phyloP scores from a whole-genome alignment of 192 early-diverging fungal genomes.

The Umbelopsis vinacea region DNA sequence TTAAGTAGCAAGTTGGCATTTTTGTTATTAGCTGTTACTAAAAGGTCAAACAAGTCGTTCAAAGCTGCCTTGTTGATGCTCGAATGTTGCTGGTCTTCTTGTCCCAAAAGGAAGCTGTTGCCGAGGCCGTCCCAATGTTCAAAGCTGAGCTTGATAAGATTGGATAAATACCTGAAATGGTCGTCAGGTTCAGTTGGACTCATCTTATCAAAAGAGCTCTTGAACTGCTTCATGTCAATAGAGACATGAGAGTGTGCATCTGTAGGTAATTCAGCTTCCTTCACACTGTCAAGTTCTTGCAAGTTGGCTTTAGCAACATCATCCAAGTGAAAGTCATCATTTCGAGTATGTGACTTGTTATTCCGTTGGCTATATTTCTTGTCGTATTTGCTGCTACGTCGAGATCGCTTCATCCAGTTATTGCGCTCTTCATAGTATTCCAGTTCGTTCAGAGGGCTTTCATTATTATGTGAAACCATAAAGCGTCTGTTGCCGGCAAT shows the following conservation, averaged over 20 bases:
- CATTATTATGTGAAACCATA: background rate
- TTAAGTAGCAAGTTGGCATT: background rate
- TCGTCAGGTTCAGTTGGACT: background rate
- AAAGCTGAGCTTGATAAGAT: conserved; percentile 1
- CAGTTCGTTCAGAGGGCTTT: background rate
- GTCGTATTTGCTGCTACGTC: conserved; percentile 6
- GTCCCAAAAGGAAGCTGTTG: conserved; percentile 25
- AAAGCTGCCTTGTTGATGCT: background rate
- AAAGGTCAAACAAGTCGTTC: background rate
- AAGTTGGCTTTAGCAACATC: background rate
- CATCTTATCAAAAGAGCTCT: background rate
- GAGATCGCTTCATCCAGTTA: conserved; percentile 4
- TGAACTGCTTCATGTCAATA: background rate
- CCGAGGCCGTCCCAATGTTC: conserved; percentile 27
- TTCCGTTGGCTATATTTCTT: background rate
- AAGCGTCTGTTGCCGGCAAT: background rate
- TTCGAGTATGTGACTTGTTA: background rate
- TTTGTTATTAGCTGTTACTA: background rate
- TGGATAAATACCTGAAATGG: background rate
- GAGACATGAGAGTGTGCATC: background rate
- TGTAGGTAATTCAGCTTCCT: background rate
- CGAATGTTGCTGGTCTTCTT: background rate
- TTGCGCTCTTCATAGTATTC: conserved; percentile 8
- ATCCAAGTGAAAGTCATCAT: background rate
- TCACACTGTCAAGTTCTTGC: background rate